Conservation (phyloP, 2,329 filamentous ascomycete genomes). For the Epicoccum nigrum region DNA sequence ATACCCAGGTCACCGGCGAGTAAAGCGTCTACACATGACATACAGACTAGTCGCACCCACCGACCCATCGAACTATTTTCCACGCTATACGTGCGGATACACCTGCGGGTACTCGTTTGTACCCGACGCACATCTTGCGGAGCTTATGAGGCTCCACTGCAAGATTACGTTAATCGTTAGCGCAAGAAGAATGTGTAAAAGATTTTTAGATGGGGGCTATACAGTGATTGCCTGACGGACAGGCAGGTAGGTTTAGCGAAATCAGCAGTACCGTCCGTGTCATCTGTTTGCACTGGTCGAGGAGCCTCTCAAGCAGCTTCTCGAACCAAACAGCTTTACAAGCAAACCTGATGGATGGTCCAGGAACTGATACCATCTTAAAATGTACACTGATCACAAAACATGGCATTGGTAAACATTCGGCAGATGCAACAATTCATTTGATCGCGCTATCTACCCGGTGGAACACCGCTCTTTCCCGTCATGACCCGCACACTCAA, state of each 20-base stretch:
- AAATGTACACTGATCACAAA: background rate
- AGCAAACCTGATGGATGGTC: too few relatives aligned
- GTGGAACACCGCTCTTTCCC: conserved; percentile 28
- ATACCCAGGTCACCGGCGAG: conserved; percentile 4
- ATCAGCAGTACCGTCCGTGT: background rate
- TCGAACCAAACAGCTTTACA: too few relatives aligned
- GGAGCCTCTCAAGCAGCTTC: too few relatives aligned
- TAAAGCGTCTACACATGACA: conserved; percentile 10
- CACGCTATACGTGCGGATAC: conserved; percentile 14
- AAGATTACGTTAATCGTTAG: conserved; percentile 6
- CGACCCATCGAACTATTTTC: conserved; percentile 10
- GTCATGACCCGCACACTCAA: conserved; percentile 24
- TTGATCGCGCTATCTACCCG: conserved; percentile 41
- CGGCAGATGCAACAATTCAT: conserved; percentile 36
- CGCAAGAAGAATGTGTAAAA: conserved; percentile 11
- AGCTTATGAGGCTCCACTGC: conserved; percentile 7
- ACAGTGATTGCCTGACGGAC: background rate
- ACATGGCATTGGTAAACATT: background rate
- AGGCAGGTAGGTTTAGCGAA: background rate
- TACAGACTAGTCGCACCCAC: conserved; percentile 4
- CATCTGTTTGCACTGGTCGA: too few relatives aligned
- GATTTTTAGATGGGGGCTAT: conserved; percentile 11
- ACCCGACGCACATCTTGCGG: conserved; percentile 16
- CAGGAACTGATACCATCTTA: too few relatives aligned
- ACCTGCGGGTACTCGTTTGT: conserved; percentile 10